Conservation (phyloP, 1,284 basidiomycete species). For the Sanguinoderma infundibulare region DNA sequence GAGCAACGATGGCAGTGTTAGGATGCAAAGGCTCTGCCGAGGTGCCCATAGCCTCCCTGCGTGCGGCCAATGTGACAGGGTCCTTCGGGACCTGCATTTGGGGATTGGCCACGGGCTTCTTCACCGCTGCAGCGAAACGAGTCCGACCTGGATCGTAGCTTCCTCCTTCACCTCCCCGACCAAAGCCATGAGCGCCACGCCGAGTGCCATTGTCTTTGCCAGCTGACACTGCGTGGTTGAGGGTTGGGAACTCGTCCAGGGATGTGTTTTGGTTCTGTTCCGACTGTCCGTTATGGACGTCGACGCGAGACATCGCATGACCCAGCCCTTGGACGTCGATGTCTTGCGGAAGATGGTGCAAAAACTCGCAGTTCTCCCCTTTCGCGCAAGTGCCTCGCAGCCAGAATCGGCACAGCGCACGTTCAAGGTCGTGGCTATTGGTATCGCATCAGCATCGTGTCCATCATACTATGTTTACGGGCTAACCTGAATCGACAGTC, state of each 20-base stretch:
- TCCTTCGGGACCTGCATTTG: slow-evolving; percentile 38
- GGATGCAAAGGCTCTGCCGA: slow-evolving; percentile 66
- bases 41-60: slow-evolving; percentile 59
- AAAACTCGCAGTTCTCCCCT: slow-evolving; percentile 88
- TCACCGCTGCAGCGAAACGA: slow-evolving; percentile 84
- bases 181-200: slow-evolving; percentile 44
- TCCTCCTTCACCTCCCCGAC: slow-evolving; percentile 44
- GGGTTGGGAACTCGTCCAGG: slow-evolving; percentile 87
- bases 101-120: slow-evolving; percentile 52
- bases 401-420: slow-evolving; percentile 97
- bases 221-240: slow-evolving; percentile 49
- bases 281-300: slow-evolving; percentile 53
- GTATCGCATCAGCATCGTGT: background rate
- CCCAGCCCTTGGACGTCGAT: slow-evolving; percentile 71
- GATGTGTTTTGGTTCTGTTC: slow-evolving; percentile 47
- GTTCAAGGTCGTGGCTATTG: slow-evolving; percentile 84
- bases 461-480: background rate
- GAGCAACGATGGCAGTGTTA: slow-evolving; percentile 74
- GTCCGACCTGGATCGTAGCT: slow-evolving; percentile 80
- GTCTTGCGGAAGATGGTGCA: slow-evolving; percentile 87
- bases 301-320: slow-evolving; percentile 72
- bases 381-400: slow-evolving; percentile 95
- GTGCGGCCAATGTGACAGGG: slow-evolving; percentile 45
- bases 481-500: slow-evolving; percentile 96
- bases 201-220: slow-evolving; percentile 44